Conservation (phyloP, 1,284 basidiomycete species). For the Melampsora americana region DNA sequence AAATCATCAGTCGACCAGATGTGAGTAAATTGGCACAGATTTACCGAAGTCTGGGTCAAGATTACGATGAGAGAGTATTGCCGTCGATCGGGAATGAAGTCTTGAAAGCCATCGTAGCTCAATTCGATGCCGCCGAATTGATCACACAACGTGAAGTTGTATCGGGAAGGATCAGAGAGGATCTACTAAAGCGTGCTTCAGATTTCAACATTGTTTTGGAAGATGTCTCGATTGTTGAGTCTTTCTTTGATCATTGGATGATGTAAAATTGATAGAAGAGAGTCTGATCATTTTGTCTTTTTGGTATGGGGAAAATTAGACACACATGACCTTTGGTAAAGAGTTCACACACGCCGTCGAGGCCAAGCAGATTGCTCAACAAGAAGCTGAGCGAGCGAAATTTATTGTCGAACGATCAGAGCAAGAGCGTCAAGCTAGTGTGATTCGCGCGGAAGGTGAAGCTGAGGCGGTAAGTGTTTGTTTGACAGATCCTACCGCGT, state of each 20-base stretch:
- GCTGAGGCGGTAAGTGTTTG: conserved; percentile 67
- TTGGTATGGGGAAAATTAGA: conserved; percentile 49
- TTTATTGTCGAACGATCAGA: conserved; percentile 95
- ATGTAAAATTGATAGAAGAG: background rate
- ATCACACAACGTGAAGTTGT: conserved; percentile 65
- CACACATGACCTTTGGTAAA: conserved; percentile 61
- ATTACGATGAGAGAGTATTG: conserved; percentile 94
- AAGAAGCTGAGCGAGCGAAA: conserved; percentile 96
- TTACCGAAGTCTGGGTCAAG: conserved; percentile 88
- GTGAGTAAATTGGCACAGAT: conserved; percentile 82
- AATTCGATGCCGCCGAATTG: conserved; percentile 97
- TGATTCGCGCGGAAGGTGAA: conserved; percentile 97
- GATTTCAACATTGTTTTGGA: conserved; percentile 96
- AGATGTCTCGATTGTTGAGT: conserved; percentile 90
- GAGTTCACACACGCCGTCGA: conserved; percentile 79
- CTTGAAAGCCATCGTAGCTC: conserved; percentile 93
- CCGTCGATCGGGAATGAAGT: conserved; percentile 86
- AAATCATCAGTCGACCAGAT: conserved; percentile 65
- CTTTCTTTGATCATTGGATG: background rate
- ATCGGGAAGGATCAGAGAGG: conserved; percentile 87
- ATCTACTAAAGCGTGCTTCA: conserved; percentile 84
- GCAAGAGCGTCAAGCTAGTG: conserved; percentile 96
- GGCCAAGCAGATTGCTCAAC: conserved; percentile 95
- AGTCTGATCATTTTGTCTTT: background rate
- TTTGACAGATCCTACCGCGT: background rate